Evolutionary conservation across 2,329 filamentous ascomycete genomes (phyloP), one percentile per base, ranked within the genome.

Genomic region (Calonectria multiphialidica): DNA sequence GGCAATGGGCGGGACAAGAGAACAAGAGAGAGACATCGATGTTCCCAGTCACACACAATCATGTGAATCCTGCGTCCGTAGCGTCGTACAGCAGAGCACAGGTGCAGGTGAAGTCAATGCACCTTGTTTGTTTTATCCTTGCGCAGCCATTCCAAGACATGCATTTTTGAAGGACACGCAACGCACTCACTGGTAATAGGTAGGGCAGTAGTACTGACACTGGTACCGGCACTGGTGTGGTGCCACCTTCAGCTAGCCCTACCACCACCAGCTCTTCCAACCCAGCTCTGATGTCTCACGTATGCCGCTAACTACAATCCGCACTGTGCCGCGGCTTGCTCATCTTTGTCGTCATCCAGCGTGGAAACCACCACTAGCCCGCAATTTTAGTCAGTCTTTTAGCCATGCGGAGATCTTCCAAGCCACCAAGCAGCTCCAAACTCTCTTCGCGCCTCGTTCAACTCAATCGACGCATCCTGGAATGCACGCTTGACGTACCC

Each of bases 281-380:
- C 33, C 50, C 33, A 25, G 33, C n/a, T 57, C 28, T 15, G n/a
- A 23, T 25, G 57, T 25, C 57, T 35, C 61, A 57, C 6, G 28
- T n/a, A 68, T 55, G 59, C 69, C 45, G 50, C 53, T 33, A 28
- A 55, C 68, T 61, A 66, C 57, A 73, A 69, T 72, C 53, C 74
- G 70, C 77, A 78, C 77, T 79, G 75, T 79, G 67, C 42, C 12
- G 2, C 25, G 16, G 28, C 9, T 16, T 28, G n/a, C 53, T 40
- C 25, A n/a, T 40, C 37, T 21, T 9, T 45, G 62, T 70, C 68
- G 62, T 66, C 68, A 66, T 66, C 44, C 53, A 45, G 28, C 30
- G 33, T 12, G 33, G 45, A 55, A 44, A 37, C 67, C 37, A 37
- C 67, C 37, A 30, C 28, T 50, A 59, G 21, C 30, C 42, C 30